A percentile compares a stretch with the other conserved stretches of the same genome.
Conservation (phyloP, 768 basidiomycete genomes). For the Roridomyces roridus region DNA sequence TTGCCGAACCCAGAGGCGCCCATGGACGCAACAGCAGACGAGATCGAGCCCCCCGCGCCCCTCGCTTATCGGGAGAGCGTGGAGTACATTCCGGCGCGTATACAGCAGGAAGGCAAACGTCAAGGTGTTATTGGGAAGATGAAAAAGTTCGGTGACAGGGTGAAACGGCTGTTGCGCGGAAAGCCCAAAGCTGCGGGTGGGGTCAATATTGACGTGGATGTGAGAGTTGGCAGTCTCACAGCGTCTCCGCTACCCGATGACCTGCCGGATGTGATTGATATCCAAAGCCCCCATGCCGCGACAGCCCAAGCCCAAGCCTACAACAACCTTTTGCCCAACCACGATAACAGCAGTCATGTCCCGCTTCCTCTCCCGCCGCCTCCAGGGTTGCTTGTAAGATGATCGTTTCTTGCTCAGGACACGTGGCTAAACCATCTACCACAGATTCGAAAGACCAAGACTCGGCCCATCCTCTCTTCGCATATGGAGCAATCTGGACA, state of each 20-base stretch:
- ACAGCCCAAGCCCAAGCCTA: conserved; percentile 21
- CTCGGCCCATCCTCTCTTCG: conserved; percentile 25
- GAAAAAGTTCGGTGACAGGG: conserved; percentile 33
- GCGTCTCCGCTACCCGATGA: neutral
- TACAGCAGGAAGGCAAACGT: conserved; percentile 4
- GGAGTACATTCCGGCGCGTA: neutral
- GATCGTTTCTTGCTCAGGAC: neutral
- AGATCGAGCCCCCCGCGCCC: neutral
- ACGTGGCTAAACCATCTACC: neutral
- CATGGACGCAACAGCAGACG: neutral
- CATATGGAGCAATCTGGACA: conserved; percentile 13
- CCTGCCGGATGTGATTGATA: conserved; percentile 19
- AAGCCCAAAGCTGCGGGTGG: conserved; percentile 10
- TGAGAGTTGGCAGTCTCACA: conserved; percentile 4
- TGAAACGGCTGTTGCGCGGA: conserved; percentile 32
- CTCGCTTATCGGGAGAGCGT: conserved; percentile 4
- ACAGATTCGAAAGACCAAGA: conserved; percentile 19
- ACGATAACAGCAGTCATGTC: conserved; percentile 10
- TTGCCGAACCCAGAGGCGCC: neutral
- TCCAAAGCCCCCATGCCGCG: conserved; percentile 17
- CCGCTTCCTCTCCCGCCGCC: conserved; percentile 27
- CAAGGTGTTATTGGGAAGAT: conserved; percentile 28
- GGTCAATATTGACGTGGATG: conserved; percentile 17
- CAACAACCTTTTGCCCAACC: conserved; percentile 13
- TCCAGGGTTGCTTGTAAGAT: conserved; percentile 34